Percentiles rank a stretch among this genome's conserved stretches.
phyloP scores from a whole-genome alignment of 2,329 filamentous ascomycete species.

The Aspergillus latus region DNA sequence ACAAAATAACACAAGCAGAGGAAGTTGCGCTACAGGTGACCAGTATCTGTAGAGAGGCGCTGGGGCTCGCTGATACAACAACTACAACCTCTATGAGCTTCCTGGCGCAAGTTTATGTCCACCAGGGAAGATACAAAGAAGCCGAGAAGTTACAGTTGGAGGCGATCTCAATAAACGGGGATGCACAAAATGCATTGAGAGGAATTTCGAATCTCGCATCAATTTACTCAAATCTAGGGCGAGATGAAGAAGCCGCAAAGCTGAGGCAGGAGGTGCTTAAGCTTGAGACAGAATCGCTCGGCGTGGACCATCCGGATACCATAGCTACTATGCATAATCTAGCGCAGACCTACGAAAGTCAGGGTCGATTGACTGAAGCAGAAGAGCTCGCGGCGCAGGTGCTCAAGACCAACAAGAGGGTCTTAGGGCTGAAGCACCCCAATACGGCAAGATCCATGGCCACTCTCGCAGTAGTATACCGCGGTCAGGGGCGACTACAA shows the following conservation, averaged over 20 bases:
- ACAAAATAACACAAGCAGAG: no score
- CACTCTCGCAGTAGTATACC: neutral
- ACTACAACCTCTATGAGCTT: neutral
- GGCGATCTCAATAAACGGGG: no score
- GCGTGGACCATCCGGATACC: neutral
- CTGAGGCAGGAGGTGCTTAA: neutral
- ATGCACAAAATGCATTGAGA: neutral
- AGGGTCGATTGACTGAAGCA: neutral
- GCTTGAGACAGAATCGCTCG: neutral
- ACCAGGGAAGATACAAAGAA: neutral
- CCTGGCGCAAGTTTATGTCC: neutral
- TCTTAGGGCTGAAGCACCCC: neutral
- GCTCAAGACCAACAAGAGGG: neutral
- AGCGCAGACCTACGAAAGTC: neutral
- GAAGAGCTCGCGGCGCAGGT: neutral
- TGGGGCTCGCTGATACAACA: neutral
- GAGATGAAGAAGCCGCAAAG: neutral
- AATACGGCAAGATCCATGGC: neutral
- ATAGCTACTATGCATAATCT: neutral
- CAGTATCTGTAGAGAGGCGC: neutral
- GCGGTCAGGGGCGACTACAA: neutral
- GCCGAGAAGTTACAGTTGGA: neutral
- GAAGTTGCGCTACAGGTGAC: no score
- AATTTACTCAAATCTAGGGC: neutral
- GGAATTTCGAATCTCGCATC: neutral